These are phyloP conservation scores for Hibiscus syriacus DNA, from an alignment of 345 rosid species.

Conservation along the genomic window DNA sequence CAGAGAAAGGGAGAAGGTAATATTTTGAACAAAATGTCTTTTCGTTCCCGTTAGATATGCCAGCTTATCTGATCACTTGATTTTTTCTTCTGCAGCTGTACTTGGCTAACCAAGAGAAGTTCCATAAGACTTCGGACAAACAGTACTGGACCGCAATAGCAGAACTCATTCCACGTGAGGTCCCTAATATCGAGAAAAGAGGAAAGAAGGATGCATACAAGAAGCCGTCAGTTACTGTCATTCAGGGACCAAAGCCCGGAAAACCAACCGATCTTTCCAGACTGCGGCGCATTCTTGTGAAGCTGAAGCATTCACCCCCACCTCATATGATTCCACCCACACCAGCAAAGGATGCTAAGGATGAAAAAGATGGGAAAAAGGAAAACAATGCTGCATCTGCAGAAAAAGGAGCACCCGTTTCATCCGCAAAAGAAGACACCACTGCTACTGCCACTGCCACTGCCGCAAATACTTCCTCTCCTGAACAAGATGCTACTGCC, in stretches of 20 bases:
- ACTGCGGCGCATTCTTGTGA: slow-evolving; percentile 58
- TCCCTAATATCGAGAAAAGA: slow-evolving; percentile 54
- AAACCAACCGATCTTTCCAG: slow-evolving; percentile 62
- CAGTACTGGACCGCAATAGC: slow-evolving; percentile 67
- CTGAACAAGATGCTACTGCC: slow-evolving; percentile 18
- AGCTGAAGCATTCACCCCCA: slow-evolving; percentile 68
- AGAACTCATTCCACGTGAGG: slow-evolving; percentile 60
- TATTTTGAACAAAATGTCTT: neutral
- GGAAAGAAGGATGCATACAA: slow-evolving; percentile 49
- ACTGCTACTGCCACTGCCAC: no score
- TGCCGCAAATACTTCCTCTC: neutral
- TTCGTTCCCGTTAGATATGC: neutral
- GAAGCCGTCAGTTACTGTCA: slow-evolving; percentile 41
- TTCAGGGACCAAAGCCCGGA: slow-evolving; percentile 77
- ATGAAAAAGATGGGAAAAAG: slow-evolving; percentile 19
- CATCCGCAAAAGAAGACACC: slow-evolving; percentile 25
- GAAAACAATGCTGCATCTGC: slow-evolving; percentile 15
- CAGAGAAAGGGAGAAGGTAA: slow-evolving; percentile 71
- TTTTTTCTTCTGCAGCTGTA: slow-evolving; percentile 33
- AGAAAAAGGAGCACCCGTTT: slow-evolving; percentile 18
- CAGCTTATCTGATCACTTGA: neutral
- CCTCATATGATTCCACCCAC: slow-evolving; percentile 68
- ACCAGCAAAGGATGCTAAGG: slow-evolving; percentile 32
- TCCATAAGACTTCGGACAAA: slow-evolving; percentile 53
- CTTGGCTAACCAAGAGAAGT: slow-evolving; percentile 62